These are phyloP conservation scores for Cutaneotrichosporon mucoides DNA, from an alignment of 1,284 basidiomycete genomes.

Conservation along the genomic window DNA sequence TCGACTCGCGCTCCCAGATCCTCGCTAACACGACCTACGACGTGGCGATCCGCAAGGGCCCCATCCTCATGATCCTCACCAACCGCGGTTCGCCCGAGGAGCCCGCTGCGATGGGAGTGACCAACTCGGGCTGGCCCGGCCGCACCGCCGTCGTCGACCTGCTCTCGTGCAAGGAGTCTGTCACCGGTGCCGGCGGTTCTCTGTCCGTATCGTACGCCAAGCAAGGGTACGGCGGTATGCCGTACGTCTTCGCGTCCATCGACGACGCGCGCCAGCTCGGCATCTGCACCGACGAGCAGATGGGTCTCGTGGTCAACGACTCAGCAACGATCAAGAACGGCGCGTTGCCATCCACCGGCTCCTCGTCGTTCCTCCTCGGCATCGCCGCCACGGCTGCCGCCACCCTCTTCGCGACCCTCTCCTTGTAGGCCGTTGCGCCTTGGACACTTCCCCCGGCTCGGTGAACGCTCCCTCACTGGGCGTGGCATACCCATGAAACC, in stretches of 20 bases:
- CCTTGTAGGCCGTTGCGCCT: background rate
- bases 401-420: background rate
- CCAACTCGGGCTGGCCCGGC: conserved; percentile 38
- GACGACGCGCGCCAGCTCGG: conserved; percentile 8
- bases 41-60: conserved; percentile 69
- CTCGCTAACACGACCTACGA: conserved; percentile 58
- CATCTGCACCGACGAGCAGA: conserved; percentile 12
- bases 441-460: too few species aligned
- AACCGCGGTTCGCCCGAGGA: conserved; percentile 52
- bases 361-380: background rate
- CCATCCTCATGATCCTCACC: conserved; percentile 65
- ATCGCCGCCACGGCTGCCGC: background rate
- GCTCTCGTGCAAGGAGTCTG: conserved; percentile 37
- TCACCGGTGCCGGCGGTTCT: conserved; percentile 38
- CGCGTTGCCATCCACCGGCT: too few species aligned
- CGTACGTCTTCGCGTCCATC: conserved; percentile 33
- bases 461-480: background rate
- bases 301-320: conserved; percentile 8
- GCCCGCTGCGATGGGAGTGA: conserved; percentile 31
- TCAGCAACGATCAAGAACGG: too few species aligned
- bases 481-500: too few species aligned
- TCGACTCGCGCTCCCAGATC: conserved; percentile 57
- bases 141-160: conserved; percentile 43
- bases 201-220: conserved; percentile 40
- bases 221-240: conserved; percentile 42